These are phyloP conservation scores for Parathielavia appendiculata DNA, from an alignment of 495 filamentous ascomycete species.

Conservation along the genomic window DNA sequence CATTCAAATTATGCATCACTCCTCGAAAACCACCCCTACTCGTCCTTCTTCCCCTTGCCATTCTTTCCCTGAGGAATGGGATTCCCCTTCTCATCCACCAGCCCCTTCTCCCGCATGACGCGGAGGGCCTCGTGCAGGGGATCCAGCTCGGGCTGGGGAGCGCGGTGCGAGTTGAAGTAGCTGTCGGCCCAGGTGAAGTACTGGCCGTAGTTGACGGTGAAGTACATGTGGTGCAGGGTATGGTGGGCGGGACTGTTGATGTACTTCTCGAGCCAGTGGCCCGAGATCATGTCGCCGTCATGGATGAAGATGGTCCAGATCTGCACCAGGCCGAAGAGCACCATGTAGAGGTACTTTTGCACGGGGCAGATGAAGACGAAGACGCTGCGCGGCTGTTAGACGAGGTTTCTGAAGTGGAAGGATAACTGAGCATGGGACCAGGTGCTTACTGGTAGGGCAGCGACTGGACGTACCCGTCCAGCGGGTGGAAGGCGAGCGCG, in stretches of 20 bases:
- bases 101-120: constrained; percentile 24
- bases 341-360: constrained; percentile 25
- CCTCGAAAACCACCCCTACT: constrained; percentile 1
- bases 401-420: too few relatives aligned
- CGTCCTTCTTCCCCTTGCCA: constrained; percentile 9
- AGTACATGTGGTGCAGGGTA: constrained; percentile 27
- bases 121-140: constrained; percentile 20
- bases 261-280: constrained; percentile 26
- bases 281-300: constrained; percentile 26
- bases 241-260: constrained; percentile 27
- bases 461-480: constrained; percentile 24
- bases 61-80: constrained; percentile 14
- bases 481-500: constrained; percentile 24
- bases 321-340: constrained; percentile 23
- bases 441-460: constrained; percentile 23
- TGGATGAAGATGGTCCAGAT: constrained; percentile 27
- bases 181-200: constrained; percentile 27
- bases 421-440: too few relatives aligned
- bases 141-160: constrained; percentile 20
- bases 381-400: constrained; percentile 3
- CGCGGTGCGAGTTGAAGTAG: constrained; percentile 22
- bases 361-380: constrained; percentile 26
- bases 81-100: constrained; percentile 25
- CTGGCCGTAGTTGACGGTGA: constrained; percentile 28
- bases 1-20: not conserved